Conservation (phyloP, 2,329 filamentous ascomycete species). For the Orbilia quercus region DNA sequence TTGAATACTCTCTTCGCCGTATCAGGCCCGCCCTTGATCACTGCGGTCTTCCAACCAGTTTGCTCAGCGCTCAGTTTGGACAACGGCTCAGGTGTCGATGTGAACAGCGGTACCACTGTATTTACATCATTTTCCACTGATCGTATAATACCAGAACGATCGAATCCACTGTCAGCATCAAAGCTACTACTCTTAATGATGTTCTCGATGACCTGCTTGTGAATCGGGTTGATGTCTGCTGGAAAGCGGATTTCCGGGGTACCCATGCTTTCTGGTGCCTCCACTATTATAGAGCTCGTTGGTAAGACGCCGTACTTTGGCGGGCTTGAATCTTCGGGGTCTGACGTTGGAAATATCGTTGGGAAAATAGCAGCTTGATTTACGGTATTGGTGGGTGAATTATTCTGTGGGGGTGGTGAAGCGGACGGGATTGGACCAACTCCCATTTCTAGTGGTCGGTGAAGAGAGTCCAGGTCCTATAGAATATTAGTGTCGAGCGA, state of each 20-base stretch:
- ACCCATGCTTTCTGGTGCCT: not conserved
- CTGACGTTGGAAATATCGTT: not conserved
- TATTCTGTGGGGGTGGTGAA: not conserved
- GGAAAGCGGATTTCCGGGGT: constrained; percentile 1
- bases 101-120: not conserved
- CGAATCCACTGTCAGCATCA: not conserved
- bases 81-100: constrained; percentile 17
- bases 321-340: not conserved
- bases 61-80: constrained; percentile 8
- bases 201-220: constrained; percentile 8
- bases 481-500: not conserved
- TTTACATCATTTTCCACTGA: not conserved
- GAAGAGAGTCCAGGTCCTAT: not conserved
- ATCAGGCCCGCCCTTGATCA: constrained; percentile 2
- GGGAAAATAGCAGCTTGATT: not conserved
- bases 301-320: not conserved
- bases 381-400: not conserved
- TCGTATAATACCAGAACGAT: not conserved
- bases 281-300: not conserved
- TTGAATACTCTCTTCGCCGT: constrained; percentile 31
- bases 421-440: not conserved
- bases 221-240: constrained; percentile 16
- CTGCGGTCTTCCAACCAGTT: constrained; percentile 12
- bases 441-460: not conserved
- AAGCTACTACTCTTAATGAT: constrained; percentile 8